Conservation (phyloP, 352 stramenopile species). For the Pythium phragmitis region DNA sequence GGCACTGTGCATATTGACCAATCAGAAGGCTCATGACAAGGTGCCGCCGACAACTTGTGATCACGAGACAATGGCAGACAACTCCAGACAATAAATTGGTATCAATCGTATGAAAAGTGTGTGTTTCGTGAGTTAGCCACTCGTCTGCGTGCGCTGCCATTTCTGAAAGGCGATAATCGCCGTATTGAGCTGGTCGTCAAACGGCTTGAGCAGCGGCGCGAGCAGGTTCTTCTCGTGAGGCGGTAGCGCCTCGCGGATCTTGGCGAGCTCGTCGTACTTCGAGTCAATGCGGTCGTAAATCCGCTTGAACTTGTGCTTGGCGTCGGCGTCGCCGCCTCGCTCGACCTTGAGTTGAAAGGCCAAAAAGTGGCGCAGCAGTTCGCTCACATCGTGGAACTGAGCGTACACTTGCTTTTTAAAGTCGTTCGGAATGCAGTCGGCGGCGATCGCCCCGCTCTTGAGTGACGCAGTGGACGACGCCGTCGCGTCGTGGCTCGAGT, state of each 20-base stretch:
- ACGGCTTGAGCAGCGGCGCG: conserved; percentile 79
- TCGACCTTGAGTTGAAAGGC: conserved; percentile 77
- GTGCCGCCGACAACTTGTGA: no score
- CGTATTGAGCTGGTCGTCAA: conserved; percentile 86
- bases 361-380: conserved; percentile 81
- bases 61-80: no score
- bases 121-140: not conserved
- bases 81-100: no score
- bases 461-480: conserved; percentile 52
- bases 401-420: conserved; percentile 89
- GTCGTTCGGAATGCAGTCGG: conserved; percentile 78
- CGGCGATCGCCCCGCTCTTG: conserved; percentile 50
- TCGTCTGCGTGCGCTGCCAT: conserved; percentile 18
- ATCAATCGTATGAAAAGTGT: no score
- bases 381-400: conserved; percentile 83
- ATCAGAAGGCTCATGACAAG: conserved; percentile 2
- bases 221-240: conserved; percentile 84
- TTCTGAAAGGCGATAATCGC: conserved; percentile 73
- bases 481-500: conserved; percentile 50
- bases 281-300: conserved; percentile 87
- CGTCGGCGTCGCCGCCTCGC: conserved; percentile 49
- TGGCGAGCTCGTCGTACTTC: conserved; percentile 87
- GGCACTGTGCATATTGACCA: conserved; percentile 9
- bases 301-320: conserved; percentile 74
- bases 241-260: conserved; percentile 75